Conservation (phyloP, 2,329 filamentous ascomycete species). For the Aspergillus latus region DNA sequence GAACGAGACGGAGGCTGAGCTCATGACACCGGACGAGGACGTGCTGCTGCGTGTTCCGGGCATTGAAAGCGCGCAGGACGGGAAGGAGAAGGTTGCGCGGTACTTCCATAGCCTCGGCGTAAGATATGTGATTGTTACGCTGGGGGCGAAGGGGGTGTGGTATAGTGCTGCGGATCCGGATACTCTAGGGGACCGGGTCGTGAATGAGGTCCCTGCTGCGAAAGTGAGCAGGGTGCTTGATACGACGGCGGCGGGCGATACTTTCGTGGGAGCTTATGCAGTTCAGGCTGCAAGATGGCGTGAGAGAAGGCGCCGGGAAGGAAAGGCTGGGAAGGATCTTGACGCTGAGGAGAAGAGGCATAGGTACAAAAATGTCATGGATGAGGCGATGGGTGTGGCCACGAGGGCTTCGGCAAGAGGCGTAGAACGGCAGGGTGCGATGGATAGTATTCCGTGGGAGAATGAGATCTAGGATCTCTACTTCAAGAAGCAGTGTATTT, state of each 20-base stretch:
- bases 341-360: constrained; percentile 34
- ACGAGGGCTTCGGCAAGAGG: constrained; percentile 45
- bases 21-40: constrained; percentile 60
- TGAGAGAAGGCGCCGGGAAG: constrained; percentile 43
- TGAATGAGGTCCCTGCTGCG: constrained; percentile 57
- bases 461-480: constrained; percentile 36
- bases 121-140: constrained; percentile 74
- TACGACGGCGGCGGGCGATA: constrained; percentile 92
- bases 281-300: constrained; percentile 63
- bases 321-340: constrained; percentile 53
- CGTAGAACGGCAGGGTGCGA: constrained; percentile 48
- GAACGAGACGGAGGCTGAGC: constrained; percentile 84
- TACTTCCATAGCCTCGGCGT: constrained; percentile 71
- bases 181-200: constrained; percentile 34
- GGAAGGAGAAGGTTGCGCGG: constrained; percentile 55
- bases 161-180: constrained; percentile 56
- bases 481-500: not conserved
- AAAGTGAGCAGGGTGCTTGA: constrained; percentile 76
- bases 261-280: constrained; percentile 86
- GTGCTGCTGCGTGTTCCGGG: constrained; percentile 30
- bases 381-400: constrained; percentile 46
- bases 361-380: constrained; percentile 46
- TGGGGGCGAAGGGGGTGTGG: constrained; percentile 76
- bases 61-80: constrained; percentile 42
- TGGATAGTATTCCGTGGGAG: constrained; percentile 51